These are phyloP conservation scores for Circinella umbellata DNA, from an alignment of 371 early-diverging fungal species.

Conservation along the genomic window DNA sequence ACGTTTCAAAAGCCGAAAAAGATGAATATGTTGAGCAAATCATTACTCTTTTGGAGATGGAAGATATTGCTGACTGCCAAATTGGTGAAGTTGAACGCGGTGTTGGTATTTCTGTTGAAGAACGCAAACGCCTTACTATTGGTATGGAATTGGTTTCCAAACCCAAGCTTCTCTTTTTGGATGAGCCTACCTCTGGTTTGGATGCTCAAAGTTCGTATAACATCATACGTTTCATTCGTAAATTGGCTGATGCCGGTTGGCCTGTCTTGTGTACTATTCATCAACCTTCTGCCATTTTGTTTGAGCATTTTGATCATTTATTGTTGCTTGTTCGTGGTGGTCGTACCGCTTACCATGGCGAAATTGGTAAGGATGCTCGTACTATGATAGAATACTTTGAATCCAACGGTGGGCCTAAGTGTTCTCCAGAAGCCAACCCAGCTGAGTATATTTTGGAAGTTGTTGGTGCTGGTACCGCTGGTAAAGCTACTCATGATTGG, in stretches of 20 bases:
- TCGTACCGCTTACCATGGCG: slow-evolving; percentile 62
- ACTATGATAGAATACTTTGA: slow-evolving; percentile 65
- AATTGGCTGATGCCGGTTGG: slow-evolving; percentile 62
- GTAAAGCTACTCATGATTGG: slow-evolving; percentile 57
- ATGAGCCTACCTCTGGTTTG: slow-evolving; percentile 84
- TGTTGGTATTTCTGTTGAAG: slow-evolving; percentile 64
- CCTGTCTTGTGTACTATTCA: slow-evolving; percentile 69
- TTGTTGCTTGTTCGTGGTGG: slow-evolving; percentile 74
- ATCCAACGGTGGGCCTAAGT: slow-evolving; percentile 56
- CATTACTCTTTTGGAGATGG: slow-evolving; percentile 63
- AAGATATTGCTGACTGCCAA: slow-evolving; percentile 55
- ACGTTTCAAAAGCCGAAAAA: slow-evolving; percentile 58
- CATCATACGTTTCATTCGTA: slow-evolving; percentile 67
- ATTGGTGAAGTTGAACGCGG: slow-evolving; percentile 54
- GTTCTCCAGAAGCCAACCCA: slow-evolving; percentile 62
- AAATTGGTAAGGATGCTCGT: slow-evolving; percentile 57
- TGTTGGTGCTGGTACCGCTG: slow-evolving; percentile 55
- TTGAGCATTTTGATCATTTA: slow-evolving; percentile 68
- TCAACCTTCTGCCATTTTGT: slow-evolving; percentile 70
- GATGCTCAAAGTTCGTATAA: slow-evolving; percentile 70
- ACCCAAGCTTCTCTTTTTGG: slow-evolving; percentile 77
- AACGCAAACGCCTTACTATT: slow-evolving; percentile 69
- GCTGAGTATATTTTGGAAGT: slow-evolving; percentile 74
- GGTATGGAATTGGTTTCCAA: slow-evolving; percentile 74
- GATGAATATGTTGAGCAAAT: slow-evolving; percentile 65